Evolutionary conservation across 805 yeast genomes (phyloP).

Genomic region (Wickerhamiella brachini): DNA sequence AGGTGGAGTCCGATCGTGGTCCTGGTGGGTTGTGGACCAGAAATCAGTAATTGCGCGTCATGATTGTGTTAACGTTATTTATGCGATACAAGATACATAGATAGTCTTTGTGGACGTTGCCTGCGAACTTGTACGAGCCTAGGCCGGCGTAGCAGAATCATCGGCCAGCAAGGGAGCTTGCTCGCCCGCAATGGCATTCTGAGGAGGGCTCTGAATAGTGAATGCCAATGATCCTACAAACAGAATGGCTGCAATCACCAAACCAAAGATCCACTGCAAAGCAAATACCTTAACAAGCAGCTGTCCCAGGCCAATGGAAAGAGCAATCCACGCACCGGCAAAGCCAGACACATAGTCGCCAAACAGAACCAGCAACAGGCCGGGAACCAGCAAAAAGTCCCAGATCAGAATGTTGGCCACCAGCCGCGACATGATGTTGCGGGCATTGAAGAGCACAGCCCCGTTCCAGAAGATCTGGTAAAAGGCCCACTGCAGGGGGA

Average conservation of each 20-base stretch:
- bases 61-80: too few species aligned
- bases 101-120: too few species aligned
- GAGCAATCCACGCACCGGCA: slow-evolving; percentile 39
- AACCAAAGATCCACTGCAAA: slow-evolving; percentile 77
- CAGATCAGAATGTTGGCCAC: slow-evolving; percentile 64
- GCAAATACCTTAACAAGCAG: slow-evolving; percentile 55
- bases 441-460: slow-evolving; percentile 56
- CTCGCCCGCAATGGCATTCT: slow-evolving; percentile 5
- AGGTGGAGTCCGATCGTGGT: too few species aligned
- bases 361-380: slow-evolving; percentile 39
- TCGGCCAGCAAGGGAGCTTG: slow-evolving; percentile 15
- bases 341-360: slow-evolving; percentile 64
- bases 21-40: too few species aligned
- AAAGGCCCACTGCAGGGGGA: slow-evolving; percentile 64
- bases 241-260: slow-evolving; percentile 45
- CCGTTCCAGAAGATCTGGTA: slow-evolving; percentile 78
- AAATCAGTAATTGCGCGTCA: too few species aligned
- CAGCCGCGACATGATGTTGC: slow-evolving; percentile 43
- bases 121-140: not conserved
- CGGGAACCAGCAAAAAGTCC: slow-evolving; percentile 60
- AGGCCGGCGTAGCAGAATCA: not conserved
- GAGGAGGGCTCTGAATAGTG: slow-evolving; percentile 15
- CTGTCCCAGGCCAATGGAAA: slow-evolving; percentile 62
- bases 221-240: slow-evolving; percentile 37
- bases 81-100: too few species aligned